Evolutionary conservation across 2,329 filamentous ascomycete genomes (phyloP).

Genomic region (Sclerotinia subarctica): DNA sequence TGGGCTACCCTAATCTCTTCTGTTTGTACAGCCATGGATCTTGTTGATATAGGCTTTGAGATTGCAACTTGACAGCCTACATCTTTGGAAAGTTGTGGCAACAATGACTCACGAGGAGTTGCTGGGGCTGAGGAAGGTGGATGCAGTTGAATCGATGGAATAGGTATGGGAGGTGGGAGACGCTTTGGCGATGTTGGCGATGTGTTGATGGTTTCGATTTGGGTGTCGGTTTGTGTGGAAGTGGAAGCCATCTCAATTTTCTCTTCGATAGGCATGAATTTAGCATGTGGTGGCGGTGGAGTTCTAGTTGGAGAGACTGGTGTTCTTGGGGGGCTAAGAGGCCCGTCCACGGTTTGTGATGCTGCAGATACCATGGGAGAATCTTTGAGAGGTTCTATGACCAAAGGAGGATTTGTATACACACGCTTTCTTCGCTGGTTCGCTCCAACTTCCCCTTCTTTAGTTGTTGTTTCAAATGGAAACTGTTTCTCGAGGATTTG

Average conservation of each 20-base stretch:
- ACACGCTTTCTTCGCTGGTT: constrained; percentile 72
- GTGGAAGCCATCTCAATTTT: constrained; percentile 49
- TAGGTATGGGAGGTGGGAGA: constrained; percentile 44
- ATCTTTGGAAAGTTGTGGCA: constrained; percentile 81
- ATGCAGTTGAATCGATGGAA: constrained; percentile 86
- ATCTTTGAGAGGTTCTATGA: constrained; percentile 47
- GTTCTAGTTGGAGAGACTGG: constrained; percentile 53
- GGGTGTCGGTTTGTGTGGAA: constrained; percentile 59
- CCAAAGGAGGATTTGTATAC: constrained; percentile 49
- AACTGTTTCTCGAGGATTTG: constrained; percentile 34
- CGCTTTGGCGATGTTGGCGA: constrained; percentile 28
- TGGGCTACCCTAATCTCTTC: constrained; percentile 85
- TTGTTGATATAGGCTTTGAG: constrained; percentile 41
- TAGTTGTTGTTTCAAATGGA: constrained; percentile 40
- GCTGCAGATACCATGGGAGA: constrained; percentile 61
- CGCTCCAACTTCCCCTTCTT: constrained; percentile 62
- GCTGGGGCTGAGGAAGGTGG: constrained; percentile 82
- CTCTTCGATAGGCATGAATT: constrained; percentile 28
- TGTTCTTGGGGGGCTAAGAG: constrained; percentile 63
- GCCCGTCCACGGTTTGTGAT: constrained; percentile 61
- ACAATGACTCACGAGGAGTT: constrained; percentile 68
- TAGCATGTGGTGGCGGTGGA: constrained; percentile 41
- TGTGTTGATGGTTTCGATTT: constrained; percentile 35
- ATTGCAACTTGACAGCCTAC: constrained; percentile 75
- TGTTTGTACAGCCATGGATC: constrained; percentile 66